Percentiles rank a stretch among this genome's conserved stretches.
Conservation (phyloP, 1,284 basidiomycete genomes). For the Leccinum brunneo-olivaceum region DNA sequence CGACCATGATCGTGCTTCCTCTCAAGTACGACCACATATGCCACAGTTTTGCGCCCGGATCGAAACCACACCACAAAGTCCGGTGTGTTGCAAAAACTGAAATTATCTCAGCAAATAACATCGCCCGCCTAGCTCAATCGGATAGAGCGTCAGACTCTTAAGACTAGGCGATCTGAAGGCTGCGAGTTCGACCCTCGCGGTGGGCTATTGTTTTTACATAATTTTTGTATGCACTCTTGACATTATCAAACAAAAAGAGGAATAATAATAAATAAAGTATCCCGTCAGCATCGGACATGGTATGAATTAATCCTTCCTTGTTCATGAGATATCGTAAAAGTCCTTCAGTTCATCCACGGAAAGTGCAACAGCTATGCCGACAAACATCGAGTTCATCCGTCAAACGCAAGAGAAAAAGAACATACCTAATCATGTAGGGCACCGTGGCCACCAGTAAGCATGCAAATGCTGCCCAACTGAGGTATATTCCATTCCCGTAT, state of each 20-base stretch:
- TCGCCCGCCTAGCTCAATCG: slow-evolving; percentile 81
- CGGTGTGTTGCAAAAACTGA: neutral
- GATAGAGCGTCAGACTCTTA: slow-evolving; percentile 79
- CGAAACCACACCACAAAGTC: neutral
- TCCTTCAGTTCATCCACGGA: slow-evolving; percentile 47
- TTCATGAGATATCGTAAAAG: slow-evolving; percentile 17
- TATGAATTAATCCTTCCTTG: slow-evolving; percentile 1
- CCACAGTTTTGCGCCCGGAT: slow-evolving; percentile 28
- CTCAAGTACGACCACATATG: slow-evolving; percentile 6
- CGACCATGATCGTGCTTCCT: slow-evolving; percentile 16
- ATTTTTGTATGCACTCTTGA: neutral
- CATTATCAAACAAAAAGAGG: neutral
- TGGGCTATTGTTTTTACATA: slow-evolving; percentile 58
- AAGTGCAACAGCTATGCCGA: slow-evolving; percentile 55
- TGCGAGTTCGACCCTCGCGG: slow-evolving; percentile 90
- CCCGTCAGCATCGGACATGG: slow-evolving; percentile 10
- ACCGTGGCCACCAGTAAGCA: slow-evolving; percentile 55
- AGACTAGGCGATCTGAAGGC: slow-evolving; percentile 63
- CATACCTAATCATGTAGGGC: slow-evolving; percentile 68
- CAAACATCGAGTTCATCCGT: slow-evolving; percentile 8
- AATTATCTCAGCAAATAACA: neutral
- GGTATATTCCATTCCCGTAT: slow-evolving; percentile 53
- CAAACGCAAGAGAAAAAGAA: neutral
- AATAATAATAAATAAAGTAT: slow-evolving; percentile 24
- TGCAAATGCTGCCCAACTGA: slow-evolving; percentile 68